Evolutionary conservation across 495 filamentous ascomycete genomes (phyloP), one percentile per base, ranked within the genome.

Genomic region (Penicillium paradoxum): DNA sequence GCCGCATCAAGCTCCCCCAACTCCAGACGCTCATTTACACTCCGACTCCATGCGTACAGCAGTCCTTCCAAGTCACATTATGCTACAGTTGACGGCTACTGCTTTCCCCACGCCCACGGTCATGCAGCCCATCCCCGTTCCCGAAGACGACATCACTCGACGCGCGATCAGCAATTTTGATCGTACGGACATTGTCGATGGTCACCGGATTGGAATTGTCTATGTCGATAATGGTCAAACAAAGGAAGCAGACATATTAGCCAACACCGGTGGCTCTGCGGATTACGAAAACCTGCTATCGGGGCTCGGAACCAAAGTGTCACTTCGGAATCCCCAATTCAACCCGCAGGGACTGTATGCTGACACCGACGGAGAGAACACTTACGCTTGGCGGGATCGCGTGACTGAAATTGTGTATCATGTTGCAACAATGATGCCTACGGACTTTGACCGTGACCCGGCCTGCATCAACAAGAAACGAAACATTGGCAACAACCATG

Each of bases 321-420:
- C 75, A 24, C 79, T 99, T 15, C 83, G 87, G 50, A 86, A 83
- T 24, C 88, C 91, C 17, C 84, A 81, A 22, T 92, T 96, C 76
- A 97, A 97, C 60, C 90, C 91, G 1, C 91, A 96, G 62, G 95
- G 95, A 19, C 71, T 99, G n/a, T 90, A 97, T 64, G 74, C 79
- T 43, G 83, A 93, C 57, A 75, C 73, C 0, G 95, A 99, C 67
- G 95, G 95, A 15, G 79, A 89, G 54, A 88, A 84, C 64, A 86
- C 90, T 2, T 91, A 87, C 62, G 91, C 89, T 58, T 99, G 93
- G 93, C 84, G 90, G 17, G 92, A 97, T 64, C 79, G 90, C 14
- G 90, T 96, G 48, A 93, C 91, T 0, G 93, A 97, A 64, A 87
- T 99, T 27, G 86, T 97, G 13, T 99, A 91, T 66, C 95, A 99